Evolutionary conservation across 495 filamentous ascomycete genomes (phyloP), one percentile per base, ranked within the genome.

Genomic region (Amphirosellinia nigrospora): DNA sequence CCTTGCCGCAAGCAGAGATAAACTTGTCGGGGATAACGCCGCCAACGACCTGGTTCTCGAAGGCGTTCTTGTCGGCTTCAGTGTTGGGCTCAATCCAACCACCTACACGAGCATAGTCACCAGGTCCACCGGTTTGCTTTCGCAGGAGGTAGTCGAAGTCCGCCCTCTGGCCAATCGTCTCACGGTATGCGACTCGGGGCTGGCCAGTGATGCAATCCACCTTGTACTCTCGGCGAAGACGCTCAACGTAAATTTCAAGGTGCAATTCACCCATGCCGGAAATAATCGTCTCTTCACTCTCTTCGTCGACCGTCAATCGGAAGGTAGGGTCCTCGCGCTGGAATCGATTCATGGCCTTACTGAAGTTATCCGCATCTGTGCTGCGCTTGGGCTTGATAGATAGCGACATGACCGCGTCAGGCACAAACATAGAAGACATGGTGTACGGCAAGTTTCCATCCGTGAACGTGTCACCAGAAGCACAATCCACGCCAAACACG

Each of bases 401-500:
- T 59, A 98, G 90, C 13, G 94, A 97, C 75, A 99, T 98, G 81
- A 99, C 96, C 41, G 96, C 93, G 79, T 99, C 96, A 13, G 96
- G 96, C 59, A 99, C 96, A 80, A 92, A 98, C 96, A 99, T 99
- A 73, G 94, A 96, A 34, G 94, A 93, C 94, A 99, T 97, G 71
- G 89, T 91, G 83, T 97, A 99, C 55, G 91, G 93, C n/a, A 98
- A 82, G 50, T 87, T 84, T 63, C 96, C 96, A 76, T 99, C 96
- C 19, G 96, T 97, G 86, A 99, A 99, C 34, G 94, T 98, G 77
- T 99, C 96, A 73, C 96, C 96, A 41, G 95, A 98, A 26, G 96
- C 94, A 81, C 96, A 99, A 69, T 99, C 96, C 64, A 99, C 91
- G 78, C 96, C 96, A 78, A 99, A 99, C 66, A 99, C 94, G 61